Percentiles rank a stretch among this genome's conserved stretches.
Evolutionary conservation across 306 rosid genomes (phyloP).

Genomic region (Gynostemma pentaphyllum): DNA sequence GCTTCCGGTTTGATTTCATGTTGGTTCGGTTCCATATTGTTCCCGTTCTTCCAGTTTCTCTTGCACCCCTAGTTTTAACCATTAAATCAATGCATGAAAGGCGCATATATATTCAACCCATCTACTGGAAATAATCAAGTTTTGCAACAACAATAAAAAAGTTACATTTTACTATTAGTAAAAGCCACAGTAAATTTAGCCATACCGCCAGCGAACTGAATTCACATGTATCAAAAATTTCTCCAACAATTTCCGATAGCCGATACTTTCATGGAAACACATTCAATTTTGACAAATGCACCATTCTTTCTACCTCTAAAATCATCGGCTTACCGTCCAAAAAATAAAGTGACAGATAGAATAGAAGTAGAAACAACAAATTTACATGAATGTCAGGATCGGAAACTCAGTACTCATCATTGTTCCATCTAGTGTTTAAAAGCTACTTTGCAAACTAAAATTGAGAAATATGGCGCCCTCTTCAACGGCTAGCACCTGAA

Average conservation of each 20-base stretch:
- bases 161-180: too few relatives aligned
- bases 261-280: not conserved
- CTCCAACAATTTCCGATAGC: constrained; percentile 1
- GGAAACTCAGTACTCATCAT: constrained; percentile 24
- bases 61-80: too few relatives aligned
- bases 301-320: not conserved
- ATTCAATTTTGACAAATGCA: constrained; percentile 1
- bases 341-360: constrained; percentile 41
- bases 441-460: not conserved
- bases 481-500: constrained; percentile 6
- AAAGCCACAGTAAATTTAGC: too few relatives aligned
- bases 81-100: too few relatives aligned
- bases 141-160: too few relatives aligned
- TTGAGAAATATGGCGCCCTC: not conserved
- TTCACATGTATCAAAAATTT: not conserved
- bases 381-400: constrained; percentile 44
- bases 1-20: too few relatives aligned
- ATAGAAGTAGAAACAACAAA: constrained; percentile 25
- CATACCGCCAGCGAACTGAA: not conserved
- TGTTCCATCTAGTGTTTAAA: not conserved
- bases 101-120: too few relatives aligned
- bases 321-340: constrained; percentile 9
- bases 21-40: too few relatives aligned
- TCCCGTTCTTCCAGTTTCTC: too few relatives aligned
- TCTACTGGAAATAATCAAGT: too few relatives aligned